Evolutionary conservation across 306 rosid species (phyloP).

Genomic region (Castanospermum australe): DNA sequence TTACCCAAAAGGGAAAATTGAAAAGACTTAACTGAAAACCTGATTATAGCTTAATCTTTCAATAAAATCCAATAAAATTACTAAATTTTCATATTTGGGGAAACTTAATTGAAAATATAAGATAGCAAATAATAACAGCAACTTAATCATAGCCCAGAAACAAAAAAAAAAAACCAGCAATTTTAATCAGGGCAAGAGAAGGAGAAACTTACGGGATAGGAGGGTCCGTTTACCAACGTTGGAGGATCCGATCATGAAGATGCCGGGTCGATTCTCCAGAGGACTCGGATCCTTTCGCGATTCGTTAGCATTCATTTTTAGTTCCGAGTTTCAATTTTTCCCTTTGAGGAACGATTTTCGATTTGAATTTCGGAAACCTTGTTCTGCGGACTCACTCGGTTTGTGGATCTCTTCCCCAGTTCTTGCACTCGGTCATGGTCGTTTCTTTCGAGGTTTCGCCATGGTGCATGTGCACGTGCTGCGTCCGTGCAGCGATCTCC

Average conservation of each 20-base stretch:
- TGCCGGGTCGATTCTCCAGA: constrained; percentile 57
- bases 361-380: constrained; percentile 13
- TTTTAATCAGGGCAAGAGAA: not conserved
- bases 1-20: not conserved
- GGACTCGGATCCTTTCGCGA: constrained; percentile 27
- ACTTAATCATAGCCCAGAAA: not conserved
- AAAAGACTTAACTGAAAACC: not conserved
- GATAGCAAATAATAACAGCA: not conserved
- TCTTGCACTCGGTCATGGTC: not conserved
- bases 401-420: not conserved
- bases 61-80: not conserved
- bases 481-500: not conserved
- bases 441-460: not conserved
- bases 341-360: not conserved
- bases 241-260: constrained; percentile 61
- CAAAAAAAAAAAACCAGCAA: not conserved
- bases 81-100: not conserved
- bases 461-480: no score
- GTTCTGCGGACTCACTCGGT: not conserved
- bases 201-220: constrained; percentile 48
- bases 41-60: no score
- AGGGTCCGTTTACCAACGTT: constrained; percentile 71
- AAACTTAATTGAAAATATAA: not conserved
- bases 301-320: constrained; percentile 10
- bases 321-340: not conserved